Conservation (phyloP, 495 filamentous ascomycete species). For the Penicillium lividum region DNA sequence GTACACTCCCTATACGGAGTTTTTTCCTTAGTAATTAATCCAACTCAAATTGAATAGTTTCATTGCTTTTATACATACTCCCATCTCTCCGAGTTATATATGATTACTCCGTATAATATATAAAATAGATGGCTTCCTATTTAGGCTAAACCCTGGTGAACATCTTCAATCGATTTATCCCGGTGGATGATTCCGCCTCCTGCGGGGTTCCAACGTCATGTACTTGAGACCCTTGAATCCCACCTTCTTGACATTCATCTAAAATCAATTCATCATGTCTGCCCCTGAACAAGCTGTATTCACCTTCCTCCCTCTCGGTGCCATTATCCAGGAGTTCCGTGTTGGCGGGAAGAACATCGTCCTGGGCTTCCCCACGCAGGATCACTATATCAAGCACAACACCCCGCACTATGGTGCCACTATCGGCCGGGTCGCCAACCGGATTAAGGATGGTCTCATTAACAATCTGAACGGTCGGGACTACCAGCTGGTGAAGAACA, state of each 20-base stretch:
- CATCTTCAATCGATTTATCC: slow-evolving; percentile 1
- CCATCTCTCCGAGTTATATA: not conserved
- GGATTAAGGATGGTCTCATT: slow-evolving; percentile 72
- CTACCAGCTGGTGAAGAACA: slow-evolving; percentile 71
- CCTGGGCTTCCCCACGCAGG: slow-evolving; percentile 72
- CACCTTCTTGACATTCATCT: not conserved
- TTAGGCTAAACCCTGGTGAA: slow-evolving; percentile 1
- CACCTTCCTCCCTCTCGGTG: slow-evolving; percentile 80
- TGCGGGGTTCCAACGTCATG: slow-evolving; percentile 33
- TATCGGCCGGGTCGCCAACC: slow-evolving; percentile 90
- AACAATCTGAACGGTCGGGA: slow-evolving; percentile 67
- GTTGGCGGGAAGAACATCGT: slow-evolving; percentile 82
- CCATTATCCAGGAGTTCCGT: slow-evolving; percentile 82
- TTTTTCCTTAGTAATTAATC: no score
- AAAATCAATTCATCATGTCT: slow-evolving; percentile 17
- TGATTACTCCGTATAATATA: not conserved
- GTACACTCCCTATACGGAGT: no score
- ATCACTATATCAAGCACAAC: slow-evolving; percentile 73
- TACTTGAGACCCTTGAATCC: slow-evolving; percentile 7
- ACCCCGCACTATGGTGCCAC: slow-evolving; percentile 84
- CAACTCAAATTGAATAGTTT: no score
- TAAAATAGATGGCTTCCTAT: not conserved
- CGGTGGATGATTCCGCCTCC: slow-evolving; percentile 22
- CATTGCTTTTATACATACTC: no score
- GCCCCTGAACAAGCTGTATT: slow-evolving; percentile 36